Base-by-base conservation (phyloP, 1,139 yeast genomes). In the Trichomonascaceae sp. region DNA sequence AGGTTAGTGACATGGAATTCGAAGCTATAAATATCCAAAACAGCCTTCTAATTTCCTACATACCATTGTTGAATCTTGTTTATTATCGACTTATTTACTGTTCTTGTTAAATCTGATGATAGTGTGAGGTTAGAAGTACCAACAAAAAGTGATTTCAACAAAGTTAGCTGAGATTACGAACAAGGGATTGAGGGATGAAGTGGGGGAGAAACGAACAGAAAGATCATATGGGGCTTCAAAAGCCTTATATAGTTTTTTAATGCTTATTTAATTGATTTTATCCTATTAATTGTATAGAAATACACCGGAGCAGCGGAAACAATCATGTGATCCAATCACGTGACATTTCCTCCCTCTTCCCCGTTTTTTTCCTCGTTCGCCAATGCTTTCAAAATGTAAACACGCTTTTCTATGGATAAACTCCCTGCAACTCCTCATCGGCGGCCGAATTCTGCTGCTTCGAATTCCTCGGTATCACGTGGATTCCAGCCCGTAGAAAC, bases 351-450 rank as follows among this genome's bases (percentile, higher is more conserved):
- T 27, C 32, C 2, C 10, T 10, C 9, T 10, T 10, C 32, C 9
- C 32, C 10, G 10, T 27, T 10, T 8, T 5, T 27, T 10, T n/a
- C n/a, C n/a, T n/a, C n/a, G n/a, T n/a, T n/a, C n/a, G n/a, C n/a
- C n/a, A n/a, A n/a, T n/a, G n/a, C n/a, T n/a, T n/a, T n/a, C n/a
- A n/a, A 13, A 9, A 12, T 36, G 41, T 36, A 36, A 36, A 36
- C 41, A 36, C 17, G 17, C 41, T 3, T 7, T 10, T 19, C 22
- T 3, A 43, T 20, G 45, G 45, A 43, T 12, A 51, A 59, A 24
- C 53, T 61, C 6, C 65, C 67, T 10, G 55, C 66, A 1, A 66
- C 69, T 7, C 69, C 69, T 1, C 63, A 63, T 44, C 45, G 69
- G 39, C 55, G 67, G 39, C 57, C 62, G 27, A 63, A 58, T 49